Conservation (phyloP, 805 yeast genomes). For the Suhomyces pyralidae region DNA sequence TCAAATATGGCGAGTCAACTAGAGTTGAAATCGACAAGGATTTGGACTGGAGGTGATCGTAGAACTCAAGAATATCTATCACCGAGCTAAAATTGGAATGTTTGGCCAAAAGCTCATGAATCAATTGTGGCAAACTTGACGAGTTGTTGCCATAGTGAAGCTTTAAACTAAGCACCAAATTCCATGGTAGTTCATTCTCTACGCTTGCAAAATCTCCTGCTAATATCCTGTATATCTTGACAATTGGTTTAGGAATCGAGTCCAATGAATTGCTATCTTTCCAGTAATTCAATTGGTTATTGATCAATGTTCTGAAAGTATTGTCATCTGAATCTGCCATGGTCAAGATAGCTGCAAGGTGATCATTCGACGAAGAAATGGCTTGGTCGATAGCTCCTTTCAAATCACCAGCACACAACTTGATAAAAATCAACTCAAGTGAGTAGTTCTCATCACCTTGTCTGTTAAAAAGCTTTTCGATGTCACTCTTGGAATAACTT, state of each 20-base stretch:
- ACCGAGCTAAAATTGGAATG: constrained; percentile 14
- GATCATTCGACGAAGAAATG: constrained; percentile 57
- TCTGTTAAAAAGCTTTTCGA: constrained; percentile 21
- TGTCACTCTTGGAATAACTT: constrained; percentile 35
- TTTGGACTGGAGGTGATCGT: constrained; percentile 6
- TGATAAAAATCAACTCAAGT: constrained; percentile 50
- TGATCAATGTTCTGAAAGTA: constrained; percentile 53
- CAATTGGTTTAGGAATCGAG: constrained; percentile 51
- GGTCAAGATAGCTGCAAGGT: constrained; percentile 67
- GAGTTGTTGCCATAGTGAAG: constrained; percentile 58
- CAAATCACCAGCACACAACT: constrained; percentile 54
- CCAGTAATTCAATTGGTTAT: constrained; percentile 68
- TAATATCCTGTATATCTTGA: constrained; percentile 62
- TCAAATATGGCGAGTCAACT: constrained; percentile 17
- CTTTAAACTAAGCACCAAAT: constrained; percentile 53
- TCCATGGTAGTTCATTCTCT: constrained; percentile 59
- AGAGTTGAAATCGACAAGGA: background rate
- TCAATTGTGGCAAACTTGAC: constrained; percentile 1
- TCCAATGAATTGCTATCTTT: constrained; percentile 34
- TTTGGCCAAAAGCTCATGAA: background rate
- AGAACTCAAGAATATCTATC: constrained; percentile 21
- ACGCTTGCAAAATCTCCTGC: constrained; percentile 48
- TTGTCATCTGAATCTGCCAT: constrained; percentile 69
- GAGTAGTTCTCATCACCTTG: constrained; percentile 27
- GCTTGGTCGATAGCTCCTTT: constrained; percentile 63